Percentiles rank a stretch among this genome's conserved stretches.
Evolutionary conservation across 768 basidiomycete genomes (phyloP).

Genomic region (Pilatotrama ljubarskyi): DNA sequence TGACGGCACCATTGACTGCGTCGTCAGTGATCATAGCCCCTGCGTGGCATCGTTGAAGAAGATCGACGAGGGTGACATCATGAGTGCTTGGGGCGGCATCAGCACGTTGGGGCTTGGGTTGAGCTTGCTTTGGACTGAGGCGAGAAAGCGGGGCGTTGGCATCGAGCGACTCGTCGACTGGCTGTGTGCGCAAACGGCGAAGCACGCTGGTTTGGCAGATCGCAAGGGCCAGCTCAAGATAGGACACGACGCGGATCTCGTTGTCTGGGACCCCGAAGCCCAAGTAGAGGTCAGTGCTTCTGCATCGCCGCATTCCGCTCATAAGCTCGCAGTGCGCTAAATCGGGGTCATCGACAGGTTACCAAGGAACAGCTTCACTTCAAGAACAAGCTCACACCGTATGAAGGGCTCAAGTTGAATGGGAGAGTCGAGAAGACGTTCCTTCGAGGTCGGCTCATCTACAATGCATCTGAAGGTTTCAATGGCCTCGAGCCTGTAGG

Average conservation of each 20-base stretch:
- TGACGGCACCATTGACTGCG: conserved; percentile 84
- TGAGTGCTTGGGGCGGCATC: conserved; percentile 95
- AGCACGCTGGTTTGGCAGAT: conserved; percentile 70
- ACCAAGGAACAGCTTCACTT: conserved; percentile 73
- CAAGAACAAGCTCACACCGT: conserved; percentile 94
- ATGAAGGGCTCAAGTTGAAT: conserved; percentile 67
- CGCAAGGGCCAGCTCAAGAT: conserved; percentile 71
- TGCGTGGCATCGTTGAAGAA: conserved; percentile 83
- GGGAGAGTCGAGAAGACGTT: conserved; percentile 80
- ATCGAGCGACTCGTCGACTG: conserved; percentile 71
- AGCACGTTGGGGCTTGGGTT: conserved; percentile 88
- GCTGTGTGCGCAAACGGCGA: conserved; percentile 72
- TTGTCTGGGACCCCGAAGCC: conserved; percentile 74
- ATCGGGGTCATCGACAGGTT: conserved; percentile 51
- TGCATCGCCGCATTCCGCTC: neutral
- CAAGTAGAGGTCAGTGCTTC: conserved; percentile 40
- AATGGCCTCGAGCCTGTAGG: conserved; percentile 20
- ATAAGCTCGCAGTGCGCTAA: conserved; percentile 1
- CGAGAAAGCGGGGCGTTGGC: conserved; percentile 53
- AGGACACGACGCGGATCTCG: conserved; percentile 85
- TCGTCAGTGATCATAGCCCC: conserved; percentile 96
- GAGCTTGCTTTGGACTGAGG: conserved; percentile 89
- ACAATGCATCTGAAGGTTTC: conserved; percentile 42
- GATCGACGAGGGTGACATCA: conserved; percentile 73
- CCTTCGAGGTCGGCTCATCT: conserved; percentile 74